Conservation (phyloP, 2,329 filamentous ascomycete species). For the Cladosporium cucumerinum region DNA sequence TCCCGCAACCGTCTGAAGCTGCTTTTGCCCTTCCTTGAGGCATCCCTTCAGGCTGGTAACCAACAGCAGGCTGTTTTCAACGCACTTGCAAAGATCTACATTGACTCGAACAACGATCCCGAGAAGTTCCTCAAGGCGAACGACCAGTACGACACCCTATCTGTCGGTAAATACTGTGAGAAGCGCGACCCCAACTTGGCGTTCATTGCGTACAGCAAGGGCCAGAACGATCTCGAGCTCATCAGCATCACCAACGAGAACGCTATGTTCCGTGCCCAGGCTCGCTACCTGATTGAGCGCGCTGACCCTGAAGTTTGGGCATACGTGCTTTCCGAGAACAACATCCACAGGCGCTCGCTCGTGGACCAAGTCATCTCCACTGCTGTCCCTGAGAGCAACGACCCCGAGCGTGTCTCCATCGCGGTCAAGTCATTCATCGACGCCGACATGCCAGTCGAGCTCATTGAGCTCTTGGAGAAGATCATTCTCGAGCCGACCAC, state of each 20-base stretch:
- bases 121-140: slow-evolving; percentile 98
- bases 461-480: slow-evolving; percentile 98
- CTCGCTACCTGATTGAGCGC: slow-evolving; percentile 87
- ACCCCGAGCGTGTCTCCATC: slow-evolving; percentile 91
- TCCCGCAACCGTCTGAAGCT: slow-evolving; percentile 92
- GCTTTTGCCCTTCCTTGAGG: slow-evolving; percentile 90
- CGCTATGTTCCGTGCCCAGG: slow-evolving; percentile 99
- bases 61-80: slow-evolving; percentile 97
- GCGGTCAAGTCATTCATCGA: slow-evolving; percentile 91
- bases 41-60: slow-evolving; percentile 82
- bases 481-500: slow-evolving; percentile 99
- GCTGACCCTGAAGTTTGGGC: slow-evolving; percentile 88
- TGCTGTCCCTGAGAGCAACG: slow-evolving; percentile 78
- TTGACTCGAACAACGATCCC: slow-evolving; percentile 96
- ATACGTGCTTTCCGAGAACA: slow-evolving; percentile 93
- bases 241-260: slow-evolving; percentile 99
- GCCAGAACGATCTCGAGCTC: slow-evolving; percentile 93
- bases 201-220: slow-evolving; percentile 93
- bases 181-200: slow-evolving; percentile 96
- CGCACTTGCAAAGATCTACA: slow-evolving; percentile 97
- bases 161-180: slow-evolving; percentile 96
- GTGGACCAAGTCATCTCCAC: slow-evolving; percentile 96
- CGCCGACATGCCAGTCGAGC: slow-evolving; percentile 84
- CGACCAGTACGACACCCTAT: slow-evolving; percentile 88
- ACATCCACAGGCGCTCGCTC: slow-evolving; percentile 87